phyloP scores from a whole-genome alignment of 1,284 basidiomycete genomes.

The Puccinia coronata region DNA sequence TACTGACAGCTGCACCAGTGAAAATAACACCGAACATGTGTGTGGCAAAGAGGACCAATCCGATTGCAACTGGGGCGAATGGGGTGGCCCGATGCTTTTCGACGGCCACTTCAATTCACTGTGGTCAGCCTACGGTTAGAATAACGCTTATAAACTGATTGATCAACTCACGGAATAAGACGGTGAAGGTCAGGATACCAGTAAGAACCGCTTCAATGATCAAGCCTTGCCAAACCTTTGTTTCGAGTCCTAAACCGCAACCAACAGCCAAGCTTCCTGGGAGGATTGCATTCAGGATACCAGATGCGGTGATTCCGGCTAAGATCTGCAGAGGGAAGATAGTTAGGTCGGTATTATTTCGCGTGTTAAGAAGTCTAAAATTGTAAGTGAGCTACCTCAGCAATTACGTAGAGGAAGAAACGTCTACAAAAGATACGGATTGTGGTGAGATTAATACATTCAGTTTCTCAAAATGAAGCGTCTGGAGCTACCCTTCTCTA shows the following conservation, averaged over 20 bases:
- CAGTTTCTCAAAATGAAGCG: constrained; percentile 53
- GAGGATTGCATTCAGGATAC: constrained; percentile 66
- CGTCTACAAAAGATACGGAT: constrained; percentile 47
- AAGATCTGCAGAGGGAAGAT: constrained; percentile 18
- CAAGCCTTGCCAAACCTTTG: constrained; percentile 44
- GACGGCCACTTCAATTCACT: constrained; percentile 44
- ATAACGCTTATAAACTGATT: not conserved
- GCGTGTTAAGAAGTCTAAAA: not conserved
- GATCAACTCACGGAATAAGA: constrained; percentile 32
- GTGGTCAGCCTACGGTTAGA: not conserved
- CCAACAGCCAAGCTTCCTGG: constrained; percentile 66
- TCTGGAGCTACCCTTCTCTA: constrained; percentile 51
- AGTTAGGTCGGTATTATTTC: not conserved
- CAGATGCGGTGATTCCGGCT: constrained; percentile 62
- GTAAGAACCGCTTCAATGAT: constrained; percentile 46
- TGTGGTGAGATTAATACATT: constrained; percentile 44
- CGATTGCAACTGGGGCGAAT: constrained; percentile 51
- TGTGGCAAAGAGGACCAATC: constrained; percentile 51
- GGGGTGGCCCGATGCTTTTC: constrained; percentile 51
- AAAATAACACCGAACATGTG: constrained; percentile 51
- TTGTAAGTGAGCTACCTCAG: constrained; percentile 18
- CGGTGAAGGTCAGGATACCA: constrained; percentile 28
- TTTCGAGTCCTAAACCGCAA: constrained; percentile 50
- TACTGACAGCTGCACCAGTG: constrained; percentile 52
- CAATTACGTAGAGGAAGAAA: constrained; percentile 40